Evolutionary conservation across 2,329 filamentous ascomycete genomes (phyloP), one percentile per base, ranked within the genome.

Genomic region (Fusarium denticulatum): DNA sequence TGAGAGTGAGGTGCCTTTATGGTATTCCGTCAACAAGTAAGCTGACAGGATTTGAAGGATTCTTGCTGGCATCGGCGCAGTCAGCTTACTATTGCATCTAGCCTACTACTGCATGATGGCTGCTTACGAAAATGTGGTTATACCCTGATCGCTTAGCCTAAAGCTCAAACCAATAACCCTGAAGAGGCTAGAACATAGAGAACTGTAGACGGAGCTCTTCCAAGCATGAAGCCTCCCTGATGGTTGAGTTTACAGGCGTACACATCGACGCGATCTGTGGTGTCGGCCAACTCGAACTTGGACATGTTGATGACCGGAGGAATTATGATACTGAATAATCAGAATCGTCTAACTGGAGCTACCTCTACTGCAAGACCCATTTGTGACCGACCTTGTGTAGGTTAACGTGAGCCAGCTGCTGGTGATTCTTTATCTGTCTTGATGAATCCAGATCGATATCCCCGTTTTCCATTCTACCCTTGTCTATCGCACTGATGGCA

Each of bases 381-480:
- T 57, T 57, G 12, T 46, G 40, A 12, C 49, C 49, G 3, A 62
- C 49, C 30, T 62, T 45, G 4, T 26, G 40, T 5, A 62, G 26
- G 20, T 62, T 37, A 26, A 46, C 16, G 6, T 46, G 40, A 24
- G 39, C 4, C 15, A 30, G 20, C 16, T 45, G 39, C 37, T 45
- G 24, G 14, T n/a, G 7, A 46, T 20, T 3, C 13, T 37, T 32
- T 32, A 24, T 39, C 24, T 37, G 18, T 39, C 47, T 30, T 16
- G 39, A 13, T n/a, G 39, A 28, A 45, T 45, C 30, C 24, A 30
- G 20, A 8, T 46, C 40, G 5, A 3, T 15, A 6, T 24, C n/a
- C 6, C 40, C 22, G 45, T 46, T 15, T 18, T 62, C 60, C 50
- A 62, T 57, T 26, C 40, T 58, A 22, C 42, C 60, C 28, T 63